A percentile compares a stretch with the other conserved stretches of the same genome.
phyloP scores from a whole-genome alignment of 192 early-diverging fungal genomes.

The Diversispora eburnea region DNA sequence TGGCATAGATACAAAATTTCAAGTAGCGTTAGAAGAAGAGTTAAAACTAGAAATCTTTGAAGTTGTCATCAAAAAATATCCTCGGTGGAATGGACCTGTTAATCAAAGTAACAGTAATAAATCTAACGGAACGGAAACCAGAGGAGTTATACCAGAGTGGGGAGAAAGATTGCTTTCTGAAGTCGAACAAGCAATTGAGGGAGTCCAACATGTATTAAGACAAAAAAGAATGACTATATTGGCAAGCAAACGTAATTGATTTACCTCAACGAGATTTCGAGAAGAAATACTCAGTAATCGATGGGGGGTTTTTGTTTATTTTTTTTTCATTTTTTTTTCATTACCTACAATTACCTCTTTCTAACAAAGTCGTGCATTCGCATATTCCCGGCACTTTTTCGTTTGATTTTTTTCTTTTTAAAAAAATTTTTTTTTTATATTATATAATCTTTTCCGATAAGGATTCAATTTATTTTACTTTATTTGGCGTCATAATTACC shows the following conservation, averaged over 20 bases:
- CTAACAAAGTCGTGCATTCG: too few species aligned
- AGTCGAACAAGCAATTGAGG: slow-evolving; percentile 15
- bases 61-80: slow-evolving; percentile 5
- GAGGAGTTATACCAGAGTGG: slow-evolving; percentile 18
- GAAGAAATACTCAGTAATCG: too few species aligned
- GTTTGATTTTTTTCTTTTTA: too few species aligned
- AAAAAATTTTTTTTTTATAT: too few species aligned
- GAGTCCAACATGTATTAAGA: slow-evolving; percentile 7
- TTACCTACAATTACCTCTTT: too few species aligned
- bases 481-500: too few species aligned
- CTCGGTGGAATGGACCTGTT: slow-evolving; percentile 18
- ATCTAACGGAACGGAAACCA: background rate
- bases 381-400: too few species aligned
- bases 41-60: slow-evolving; percentile 34
- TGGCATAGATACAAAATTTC: slow-evolving; percentile 41
- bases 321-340: too few species aligned
- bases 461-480: too few species aligned
- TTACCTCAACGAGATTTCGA: too few species aligned
- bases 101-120: background rate
- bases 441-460: too few species aligned
- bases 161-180: slow-evolving; percentile 14
- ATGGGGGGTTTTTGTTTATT: too few species aligned
- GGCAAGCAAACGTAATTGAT: background rate
- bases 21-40: slow-evolving; percentile 46
- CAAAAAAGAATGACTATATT: slow-evolving; percentile 18